Evolutionary conservation across 2,329 filamentous ascomycete genomes (phyloP), one percentile per base, ranked within the genome.

Genomic region (Curvularia sp.): DNA sequence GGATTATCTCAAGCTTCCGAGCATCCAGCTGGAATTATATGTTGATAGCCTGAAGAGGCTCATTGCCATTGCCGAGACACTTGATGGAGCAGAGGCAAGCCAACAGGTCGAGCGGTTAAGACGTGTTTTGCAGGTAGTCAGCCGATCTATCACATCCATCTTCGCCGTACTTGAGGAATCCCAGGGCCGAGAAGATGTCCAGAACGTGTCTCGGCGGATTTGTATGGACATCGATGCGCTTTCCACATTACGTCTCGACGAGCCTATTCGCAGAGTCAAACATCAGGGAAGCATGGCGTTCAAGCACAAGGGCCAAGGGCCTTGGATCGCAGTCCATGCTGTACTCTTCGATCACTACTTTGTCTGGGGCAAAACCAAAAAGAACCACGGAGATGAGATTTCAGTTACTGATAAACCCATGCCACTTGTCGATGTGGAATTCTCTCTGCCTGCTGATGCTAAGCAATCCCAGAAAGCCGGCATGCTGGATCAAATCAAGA

Each of bases 301-400:
- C 57, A 74, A 70, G 53, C 28, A 67, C 12, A 70, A 70, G n/a
- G 64, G 68, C n/a, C 64, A 67, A 34, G 73, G 73, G 3, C 30
- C 63, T n/a, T 76, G 73, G 73, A 54, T 61, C n/a, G 42, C 68
- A 30, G 64, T 75, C 1, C 68, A 75, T 27, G 69, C 59, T 18
- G 55, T 74, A 6, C 57, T 74, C 19, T 58, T 76, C 1, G 71
- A 76, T 27, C 71, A 75, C 45, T 70, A 59, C 46, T 51, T 74
- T 12, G 53, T 74, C 9, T 74, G 72, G 73, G 73, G 70, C 4
- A 71, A 66, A 27, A 39, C 66, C 7, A 74, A 69, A 56, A 58
- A 66, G 47, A 57, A 32, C 55, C 67, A 61, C 23, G 58, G 55
- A 1, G 63, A 68, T 9, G 65, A 55, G 3, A 25, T 67, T 5